Percentiles rank a stretch among this genome's conserved stretches.
These are phyloP conservation scores for Entomortierella lignicola DNA, from an alignment of 192 early-diverging fungal genomes.

Conservation along the genomic window DNA sequence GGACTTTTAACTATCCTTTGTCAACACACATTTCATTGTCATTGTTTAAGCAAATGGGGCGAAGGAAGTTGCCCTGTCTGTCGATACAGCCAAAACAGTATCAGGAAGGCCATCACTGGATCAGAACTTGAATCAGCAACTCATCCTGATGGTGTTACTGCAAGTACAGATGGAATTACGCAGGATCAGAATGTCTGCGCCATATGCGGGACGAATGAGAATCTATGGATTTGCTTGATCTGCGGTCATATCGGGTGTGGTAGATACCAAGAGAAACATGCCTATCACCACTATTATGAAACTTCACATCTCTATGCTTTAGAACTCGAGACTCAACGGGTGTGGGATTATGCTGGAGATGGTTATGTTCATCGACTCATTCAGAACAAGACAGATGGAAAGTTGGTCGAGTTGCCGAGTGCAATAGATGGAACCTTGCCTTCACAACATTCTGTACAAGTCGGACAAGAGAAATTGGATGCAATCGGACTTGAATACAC, in stretches of 20 bases:
- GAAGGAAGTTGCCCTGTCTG: constrained; percentile 93
- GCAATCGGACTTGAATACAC: constrained; percentile 85
- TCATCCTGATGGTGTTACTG: constrained; percentile 11
- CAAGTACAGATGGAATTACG: constrained; percentile 22
- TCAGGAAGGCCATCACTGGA: constrained; percentile 1
- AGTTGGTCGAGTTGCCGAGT: constrained; percentile 87
- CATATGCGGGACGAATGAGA: constrained; percentile 78
- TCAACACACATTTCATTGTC: constrained; percentile 95
- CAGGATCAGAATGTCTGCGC: constrained; percentile 70
- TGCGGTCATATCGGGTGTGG: constrained; percentile 98
- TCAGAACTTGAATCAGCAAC: not conserved
- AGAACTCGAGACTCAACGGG: constrained; percentile 94
- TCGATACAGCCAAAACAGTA: constrained; percentile 76
- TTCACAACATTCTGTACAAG: constrained; percentile 33
- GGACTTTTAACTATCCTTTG: constrained; percentile 93
- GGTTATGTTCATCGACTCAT: constrained; percentile 95
- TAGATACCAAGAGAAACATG: constrained; percentile 90
- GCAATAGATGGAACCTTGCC: constrained; percentile 41
- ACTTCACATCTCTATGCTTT: constrained; percentile 91
- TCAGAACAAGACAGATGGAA: constrained; percentile 92
- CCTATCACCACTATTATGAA: constrained; percentile 85
- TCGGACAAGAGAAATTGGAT: constrained; percentile 78
- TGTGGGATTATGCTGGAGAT: constrained; percentile 99
- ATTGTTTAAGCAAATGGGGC: constrained; percentile 93
- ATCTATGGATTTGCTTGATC: constrained; percentile 97